Base-by-base conservation (phyloP, 108 stramenopile species). In the Schizochytrium sp. region DNA sequence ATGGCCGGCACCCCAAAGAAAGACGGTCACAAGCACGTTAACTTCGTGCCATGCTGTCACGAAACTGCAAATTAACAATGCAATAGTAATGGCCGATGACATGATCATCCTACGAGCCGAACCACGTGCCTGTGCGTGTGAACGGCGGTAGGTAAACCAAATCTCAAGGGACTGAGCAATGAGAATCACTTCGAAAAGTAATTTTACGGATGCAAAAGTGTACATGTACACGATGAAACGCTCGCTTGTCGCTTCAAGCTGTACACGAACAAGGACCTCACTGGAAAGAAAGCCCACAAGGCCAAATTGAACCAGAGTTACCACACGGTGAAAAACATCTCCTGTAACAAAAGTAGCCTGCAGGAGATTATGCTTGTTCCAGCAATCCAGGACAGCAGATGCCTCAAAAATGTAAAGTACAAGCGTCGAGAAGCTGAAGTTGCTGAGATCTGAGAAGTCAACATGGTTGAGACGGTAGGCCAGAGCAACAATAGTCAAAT, bases 1-100 rank as follows among this genome's bases (percentile, higher is more conserved):
- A 50, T 49, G 76, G 47, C 47, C 53, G 10, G 76, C 76, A 44
- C 64, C 64, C 76, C 76, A 83, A n/a, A 83, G 40, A 13, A 83
- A 49, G 8, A 55, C 76, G 53, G 53, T 55, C 47, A 83, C n/a
- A 13, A 55, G 55, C 19, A 83, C 53, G 2, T 55, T 83, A 53
- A 53, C 76, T 5, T 49, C 47, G 76, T 55, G 55, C 50, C n/a
- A n/a, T 10, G 55, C 55, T 7, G 28, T n/a, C 10, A 83, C 45
- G 28, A 83, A 83, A 55, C 76, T 83, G 47, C 47, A 55, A 7
- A 83, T 53, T 5, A 83, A 10, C 0, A 49, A n/a, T 2, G 10
- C 53, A 8, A 55, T 40, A 28, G 28, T 83, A 53, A 83, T 10
- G 28, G n/a, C 13, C 50, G 5, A 55, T 5, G 19, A 38, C 10